Percentiles rank a stretch among this genome's conserved stretches.
These are phyloP conservation scores for Exophiala viscosa DNA, from an alignment of 2,329 filamentous ascomycete genomes.

Conservation along the genomic window DNA sequence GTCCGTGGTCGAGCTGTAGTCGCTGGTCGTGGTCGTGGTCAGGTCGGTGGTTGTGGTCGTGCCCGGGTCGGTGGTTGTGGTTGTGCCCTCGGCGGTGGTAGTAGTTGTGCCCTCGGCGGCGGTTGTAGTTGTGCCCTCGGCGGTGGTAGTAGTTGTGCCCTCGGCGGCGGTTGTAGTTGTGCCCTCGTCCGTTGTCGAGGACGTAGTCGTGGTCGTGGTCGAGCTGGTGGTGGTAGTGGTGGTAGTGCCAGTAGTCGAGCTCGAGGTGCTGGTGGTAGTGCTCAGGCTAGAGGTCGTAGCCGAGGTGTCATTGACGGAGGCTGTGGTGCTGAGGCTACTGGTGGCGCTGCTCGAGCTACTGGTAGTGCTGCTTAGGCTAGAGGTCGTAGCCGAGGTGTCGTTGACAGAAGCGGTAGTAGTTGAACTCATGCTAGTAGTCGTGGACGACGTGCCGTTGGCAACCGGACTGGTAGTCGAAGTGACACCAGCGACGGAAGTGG, in stretches of 20 bases:
- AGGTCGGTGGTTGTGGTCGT: too few species aligned
- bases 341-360: not conserved
- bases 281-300: not conserved
- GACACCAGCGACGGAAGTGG: not conserved
- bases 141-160: too few species aligned
- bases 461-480: not conserved
- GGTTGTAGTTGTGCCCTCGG: conserved; percentile 5
- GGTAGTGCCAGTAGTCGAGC: not conserved
- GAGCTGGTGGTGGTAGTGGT: not conserved
- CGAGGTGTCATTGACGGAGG: not conserved
- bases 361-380: not conserved
- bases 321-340: not conserved
- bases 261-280: not conserved
- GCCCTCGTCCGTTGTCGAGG: conserved; percentile 7
- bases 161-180: conserved; percentile 2
- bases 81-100: not conserved
- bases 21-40: too few species aligned
- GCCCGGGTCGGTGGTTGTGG: not conserved
- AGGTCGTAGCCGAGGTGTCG: too few species aligned
- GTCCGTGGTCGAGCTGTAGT: not conserved
- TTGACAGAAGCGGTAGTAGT: too few species aligned
- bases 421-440: too few species aligned
- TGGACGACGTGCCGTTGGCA: too few species aligned
- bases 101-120: not conserved
- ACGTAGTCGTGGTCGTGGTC: conserved; percentile 5